Conservation (phyloP, 2,329 filamentous ascomycete species). For the Fusarium chuoi region DNA sequence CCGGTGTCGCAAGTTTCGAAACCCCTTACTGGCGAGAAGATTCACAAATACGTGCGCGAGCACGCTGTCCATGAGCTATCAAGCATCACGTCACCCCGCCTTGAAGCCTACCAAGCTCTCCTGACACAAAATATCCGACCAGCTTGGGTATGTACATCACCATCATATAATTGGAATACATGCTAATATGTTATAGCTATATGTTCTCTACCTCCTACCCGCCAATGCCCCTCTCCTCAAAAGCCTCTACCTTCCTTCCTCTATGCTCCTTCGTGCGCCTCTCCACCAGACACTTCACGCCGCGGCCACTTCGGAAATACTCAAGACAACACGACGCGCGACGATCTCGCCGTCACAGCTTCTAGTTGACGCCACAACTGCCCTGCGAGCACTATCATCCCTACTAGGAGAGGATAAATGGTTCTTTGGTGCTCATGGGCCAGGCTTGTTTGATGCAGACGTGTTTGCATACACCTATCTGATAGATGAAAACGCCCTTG, state of each 20-base stretch:
- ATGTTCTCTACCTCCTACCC: conserved; percentile 81
- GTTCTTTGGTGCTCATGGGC: conserved; percentile 63
- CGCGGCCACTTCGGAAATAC: conserved; percentile 79
- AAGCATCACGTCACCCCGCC: conserved; percentile 64
- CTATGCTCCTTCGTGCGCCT: conserved; percentile 69
- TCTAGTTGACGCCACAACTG: conserved; percentile 56
- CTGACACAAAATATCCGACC: conserved; percentile 81
- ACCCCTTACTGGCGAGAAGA: conserved; percentile 62
- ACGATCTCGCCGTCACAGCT: conserved; percentile 50
- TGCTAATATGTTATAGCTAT: conserved; percentile 64
- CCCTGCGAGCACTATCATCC: conserved; percentile 58
- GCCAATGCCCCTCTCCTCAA: conserved; percentile 75
- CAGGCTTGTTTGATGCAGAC: conserved; percentile 85
- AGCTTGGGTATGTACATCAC: conserved; percentile 74
- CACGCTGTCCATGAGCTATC: conserved; percentile 50
- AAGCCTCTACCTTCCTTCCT: conserved; percentile 77
- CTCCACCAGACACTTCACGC: conserved; percentile 73
- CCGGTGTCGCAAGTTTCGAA: conserved; percentile 44
- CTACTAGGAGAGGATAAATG: conserved; percentile 55
- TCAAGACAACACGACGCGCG: conserved; percentile 65
- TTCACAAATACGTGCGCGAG: conserved; percentile 75
- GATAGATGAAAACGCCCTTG: conserved; percentile 71
- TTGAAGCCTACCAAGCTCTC: conserved; percentile 82
- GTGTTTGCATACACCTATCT: conserved; percentile 92
- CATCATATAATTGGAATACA: background rate